Evolutionary conservation across 164 flowering plant genomes (phyloP), one percentile per base, ranked within the genome.

Genomic region (Amborella trichopoda): DNA sequence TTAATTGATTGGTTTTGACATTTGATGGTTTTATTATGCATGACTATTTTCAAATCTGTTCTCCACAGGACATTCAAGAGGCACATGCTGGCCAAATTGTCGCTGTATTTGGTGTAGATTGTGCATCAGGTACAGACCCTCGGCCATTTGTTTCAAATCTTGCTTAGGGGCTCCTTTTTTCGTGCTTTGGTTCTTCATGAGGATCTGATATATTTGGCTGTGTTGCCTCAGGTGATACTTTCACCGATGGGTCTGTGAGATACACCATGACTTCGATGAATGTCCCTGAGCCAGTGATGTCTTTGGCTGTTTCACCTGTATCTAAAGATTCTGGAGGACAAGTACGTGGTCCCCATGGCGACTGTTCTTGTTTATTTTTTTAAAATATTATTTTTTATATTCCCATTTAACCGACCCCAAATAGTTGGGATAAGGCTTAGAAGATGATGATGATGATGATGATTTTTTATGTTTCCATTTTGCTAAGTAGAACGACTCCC

Each of bases 21-120:
- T n/a, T n/a, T n/a, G n/a, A n/a, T n/a, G n/a, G n/a, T n/a, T n/a
- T n/a, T n/a, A n/a, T n/a, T n/a, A n/a, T n/a, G n/a, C n/a, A n/a
- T n/a, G n/a, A n/a, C n/a, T n/a, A n/a, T n/a, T n/a, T n/a, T n/a
- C n/a, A n/a, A n/a, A n/a, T n/a, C 16, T 37, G n/a, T 37, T 32
- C 50, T 13, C 22, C 40, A 54, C 62, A 88, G 99, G 99, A 93
- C 58, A 93, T 93, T 57, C 99, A 78, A 74, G 94, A 84, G 69
- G 96, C 95, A 27, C 96, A 93, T 73, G 99, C 96, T 61, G 99
- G 99, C 60, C 95, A 93, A 72, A 93, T 93, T 48, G 99, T 93
- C 64, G 96, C 99, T 55, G 99, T 93, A 18, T 93, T 93, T 70
- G 99, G 99, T 46, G 89, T 93, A 19, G 99, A 93, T 56, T 93